A percentile compares a stretch with the other conserved stretches of the same genome.
phyloP scores from a whole-genome alignment of 2,329 filamentous ascomycete genomes.

The Zymoseptoria passerinii region DNA sequence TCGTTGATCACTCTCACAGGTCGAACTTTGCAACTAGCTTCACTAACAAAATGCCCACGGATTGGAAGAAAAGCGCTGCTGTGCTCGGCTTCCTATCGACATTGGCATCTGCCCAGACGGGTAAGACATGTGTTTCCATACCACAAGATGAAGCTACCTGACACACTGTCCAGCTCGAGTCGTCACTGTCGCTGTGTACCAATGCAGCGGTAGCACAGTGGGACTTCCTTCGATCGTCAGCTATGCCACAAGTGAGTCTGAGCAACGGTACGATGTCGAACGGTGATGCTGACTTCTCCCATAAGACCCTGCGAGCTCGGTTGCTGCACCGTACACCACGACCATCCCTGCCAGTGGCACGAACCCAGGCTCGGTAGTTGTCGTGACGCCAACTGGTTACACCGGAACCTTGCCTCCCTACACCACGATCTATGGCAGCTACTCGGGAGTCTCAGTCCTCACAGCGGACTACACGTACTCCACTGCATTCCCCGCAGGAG shows the following conservation, averaged over 20 bases:
- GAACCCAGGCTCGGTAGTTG: conserved; percentile 7
- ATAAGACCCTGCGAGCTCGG: background rate
- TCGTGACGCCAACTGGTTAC: conserved; percentile 2
- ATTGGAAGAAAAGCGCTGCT: background rate
- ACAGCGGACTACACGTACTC: conserved; percentile 4
- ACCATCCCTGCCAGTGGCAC: conserved; percentile 11
- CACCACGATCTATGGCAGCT: background rate
- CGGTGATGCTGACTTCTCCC: background rate
- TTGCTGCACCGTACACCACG: conserved; percentile 6
- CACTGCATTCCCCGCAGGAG: conserved; percentile 4
- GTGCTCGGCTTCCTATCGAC: background rate
- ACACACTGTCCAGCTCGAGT: conserved; percentile 6
- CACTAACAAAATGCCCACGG: background rate
- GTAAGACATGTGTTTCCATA: background rate
- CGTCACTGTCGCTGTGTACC: conserved; percentile 11
- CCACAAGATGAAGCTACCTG: background rate
- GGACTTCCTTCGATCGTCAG: conserved; percentile 9
- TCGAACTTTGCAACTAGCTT: background rate
- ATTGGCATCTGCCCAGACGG: background rate
- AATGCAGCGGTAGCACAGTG: conserved; percentile 6
- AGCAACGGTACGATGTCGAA: background rate
- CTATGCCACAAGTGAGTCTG: conserved; percentile 1
- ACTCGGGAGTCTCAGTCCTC: conserved; percentile 1
- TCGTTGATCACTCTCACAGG: background rate
- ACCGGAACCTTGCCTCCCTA: conserved; percentile 1